Conservation (phyloP, 495 filamentous ascomycete genomes). For the Neurospora sp. region DNA sequence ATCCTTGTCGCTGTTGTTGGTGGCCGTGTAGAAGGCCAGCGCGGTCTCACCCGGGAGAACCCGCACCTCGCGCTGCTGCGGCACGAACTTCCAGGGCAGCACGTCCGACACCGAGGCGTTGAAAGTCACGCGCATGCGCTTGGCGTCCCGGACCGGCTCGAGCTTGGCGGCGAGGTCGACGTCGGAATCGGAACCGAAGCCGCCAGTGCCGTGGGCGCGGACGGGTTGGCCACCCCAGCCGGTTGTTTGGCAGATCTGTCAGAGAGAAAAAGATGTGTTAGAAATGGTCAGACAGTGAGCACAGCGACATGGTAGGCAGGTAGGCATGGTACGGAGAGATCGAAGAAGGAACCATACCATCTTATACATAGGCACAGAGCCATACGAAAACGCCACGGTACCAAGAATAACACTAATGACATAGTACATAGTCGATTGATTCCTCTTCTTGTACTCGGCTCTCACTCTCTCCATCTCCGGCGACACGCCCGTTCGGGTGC, state of each 20-base stretch:
- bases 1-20: conserved; percentile 76
- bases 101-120: conserved; percentile 89
- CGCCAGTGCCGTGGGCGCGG: conserved; percentile 54
- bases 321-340: neutral
- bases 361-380: conserved; percentile 94
- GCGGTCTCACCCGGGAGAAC: conserved; percentile 95
- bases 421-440: conserved; percentile 58
- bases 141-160: conserved; percentile 65
- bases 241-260: conserved; percentile 88
- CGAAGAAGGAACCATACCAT: conserved; percentile 49
- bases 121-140: conserved; percentile 92
- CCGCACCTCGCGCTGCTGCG: conserved; percentile 93
- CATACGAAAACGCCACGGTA: conserved; percentile 87
- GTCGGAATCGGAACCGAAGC: conserved; percentile 21
- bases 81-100: conserved; percentile 93
- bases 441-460: conserved; percentile 47
- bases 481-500: conserved; percentile 4
- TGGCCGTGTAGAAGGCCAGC: conserved; percentile 95
- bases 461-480: conserved; percentile 46
- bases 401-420: conserved; percentile 76
- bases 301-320: neutral
- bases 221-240: conserved; percentile 93
- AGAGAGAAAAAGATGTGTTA: neutral
- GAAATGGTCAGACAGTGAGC: neutral
- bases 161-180: conserved; percentile 64